Conservation (phyloP, 306 rosid genomes). For the Pachyrhizus erosus region DNA sequence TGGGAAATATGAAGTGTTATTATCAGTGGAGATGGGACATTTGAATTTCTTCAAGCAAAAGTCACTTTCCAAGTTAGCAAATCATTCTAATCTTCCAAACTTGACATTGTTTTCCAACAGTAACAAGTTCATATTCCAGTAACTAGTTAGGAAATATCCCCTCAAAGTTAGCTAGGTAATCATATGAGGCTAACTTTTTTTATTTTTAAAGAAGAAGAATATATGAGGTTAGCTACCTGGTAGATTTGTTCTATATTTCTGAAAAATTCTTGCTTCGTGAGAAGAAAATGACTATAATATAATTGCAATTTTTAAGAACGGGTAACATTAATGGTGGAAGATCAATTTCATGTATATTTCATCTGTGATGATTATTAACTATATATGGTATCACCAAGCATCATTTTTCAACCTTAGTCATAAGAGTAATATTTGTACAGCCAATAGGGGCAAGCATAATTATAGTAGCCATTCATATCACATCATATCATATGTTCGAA, state of each 20-base stretch:
- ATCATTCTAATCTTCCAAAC: constrained; percentile 37
- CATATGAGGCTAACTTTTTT: no score
- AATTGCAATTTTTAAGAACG: neutral
- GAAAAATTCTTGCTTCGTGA: neutral
- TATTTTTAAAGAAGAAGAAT: no score
- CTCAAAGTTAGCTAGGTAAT: no score
- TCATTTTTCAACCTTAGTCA: neutral
- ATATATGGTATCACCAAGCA: neutral
- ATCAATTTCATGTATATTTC: neutral
- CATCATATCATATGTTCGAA: neutral
- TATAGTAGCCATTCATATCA: neutral
- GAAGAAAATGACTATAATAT: neutral
- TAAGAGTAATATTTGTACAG: neutral
- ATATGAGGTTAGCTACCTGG: no score
- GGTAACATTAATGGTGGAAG: neutral
- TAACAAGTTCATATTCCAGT: neutral
- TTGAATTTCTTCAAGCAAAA: constrained; percentile 32
- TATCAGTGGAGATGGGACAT: constrained; percentile 21
- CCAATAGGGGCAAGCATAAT: neutral
- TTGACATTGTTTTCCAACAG: constrained; percentile 30
- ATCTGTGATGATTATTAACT: neutral
- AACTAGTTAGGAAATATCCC: neutral
- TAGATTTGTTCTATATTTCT: neutral
- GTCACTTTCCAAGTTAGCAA: constrained; percentile 19
- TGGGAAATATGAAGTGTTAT: constrained; percentile 25